Conservation (phyloP, 208 protist species). For the Leishmania gerbilli region DNA sequence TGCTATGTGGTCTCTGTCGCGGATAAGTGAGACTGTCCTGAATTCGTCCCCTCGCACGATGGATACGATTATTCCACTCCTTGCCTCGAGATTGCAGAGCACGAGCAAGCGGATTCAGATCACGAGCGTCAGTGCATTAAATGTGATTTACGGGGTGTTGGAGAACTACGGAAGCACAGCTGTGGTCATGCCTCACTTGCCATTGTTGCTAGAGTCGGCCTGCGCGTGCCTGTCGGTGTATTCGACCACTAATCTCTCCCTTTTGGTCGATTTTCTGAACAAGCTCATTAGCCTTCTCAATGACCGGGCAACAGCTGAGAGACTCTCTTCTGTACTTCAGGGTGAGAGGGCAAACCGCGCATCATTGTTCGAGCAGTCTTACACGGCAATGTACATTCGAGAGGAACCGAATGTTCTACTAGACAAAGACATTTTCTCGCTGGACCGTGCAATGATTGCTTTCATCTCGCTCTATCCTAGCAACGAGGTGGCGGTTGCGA, state of each 20-base stretch:
- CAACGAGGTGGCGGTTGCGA: constrained; percentile 35
- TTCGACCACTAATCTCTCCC: constrained; percentile 64
- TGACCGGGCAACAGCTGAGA: constrained; percentile 16
- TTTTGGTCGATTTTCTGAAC: constrained; percentile 62
- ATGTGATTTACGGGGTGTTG: constrained; percentile 37
- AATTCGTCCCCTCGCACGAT: constrained; percentile 22
- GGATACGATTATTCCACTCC: constrained; percentile 41
- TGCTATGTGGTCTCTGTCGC: constrained; percentile 80
- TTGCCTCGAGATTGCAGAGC: constrained; percentile 61
- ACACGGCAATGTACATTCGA: constrained; percentile 56
- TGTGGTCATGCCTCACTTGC: constrained; percentile 29
- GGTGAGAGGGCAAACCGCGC: constrained; percentile 40
- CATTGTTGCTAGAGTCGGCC: constrained; percentile 37
- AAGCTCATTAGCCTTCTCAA: constrained; percentile 33
- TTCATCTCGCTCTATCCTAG: constrained; percentile 50
- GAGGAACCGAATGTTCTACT: constrained; percentile 59
- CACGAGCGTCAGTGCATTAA: constrained; percentile 67
- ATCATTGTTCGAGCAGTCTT: constrained; percentile 69
- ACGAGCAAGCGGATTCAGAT: constrained; percentile 83
- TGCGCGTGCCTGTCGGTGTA: constrained; percentile 75
- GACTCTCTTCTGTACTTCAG: constrained; percentile 47
- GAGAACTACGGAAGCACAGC: constrained; percentile 39
- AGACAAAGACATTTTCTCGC: constrained; percentile 85
- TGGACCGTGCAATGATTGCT: constrained; percentile 70
- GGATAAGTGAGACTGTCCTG: constrained; percentile 57